phyloP scores from a whole-genome alignment of 1,284 basidiomycete genomes.

The Trichosporon sp. region DNA sequence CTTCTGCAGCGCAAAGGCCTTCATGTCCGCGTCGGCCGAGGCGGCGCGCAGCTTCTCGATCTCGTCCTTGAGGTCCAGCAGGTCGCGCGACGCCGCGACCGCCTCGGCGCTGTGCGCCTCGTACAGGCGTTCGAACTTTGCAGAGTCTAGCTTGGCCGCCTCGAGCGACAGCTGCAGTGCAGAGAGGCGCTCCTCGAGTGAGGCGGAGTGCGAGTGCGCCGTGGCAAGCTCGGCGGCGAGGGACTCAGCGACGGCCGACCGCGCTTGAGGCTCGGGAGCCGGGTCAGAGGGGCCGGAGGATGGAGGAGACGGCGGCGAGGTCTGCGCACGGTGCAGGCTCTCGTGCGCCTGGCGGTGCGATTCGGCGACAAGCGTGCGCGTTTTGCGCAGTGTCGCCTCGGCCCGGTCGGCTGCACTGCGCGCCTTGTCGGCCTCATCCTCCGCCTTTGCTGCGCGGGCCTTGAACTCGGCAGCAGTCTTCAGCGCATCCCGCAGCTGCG shows the following conservation, averaged over 20 bases:
- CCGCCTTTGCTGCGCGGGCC: neutral
- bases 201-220: neutral
- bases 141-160: constrained; percentile 3
- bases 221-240: neutral
- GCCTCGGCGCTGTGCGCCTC: neutral
- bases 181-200: constrained; percentile 18
- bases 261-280: neutral
- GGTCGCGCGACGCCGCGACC: neutral
- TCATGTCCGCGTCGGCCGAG: neutral
- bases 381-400: neutral
- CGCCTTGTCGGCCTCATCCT: neutral
- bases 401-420: neutral
- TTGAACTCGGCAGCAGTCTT: neutral
- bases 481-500: neutral
- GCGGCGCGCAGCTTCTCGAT: neutral
- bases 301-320: neutral
- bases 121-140: neutral
- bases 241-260: neutral
- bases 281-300: neutral
- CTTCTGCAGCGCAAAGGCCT: neutral
- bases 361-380: neutral
- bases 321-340: neutral
- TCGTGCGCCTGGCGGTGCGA: neutral
- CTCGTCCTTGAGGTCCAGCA: neutral
- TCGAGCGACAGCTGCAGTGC: constrained; percentile 22